Conservation (phyloP, 495 filamentous ascomycete genomes). For the Melanomma pulvis-pyrius region DNA sequence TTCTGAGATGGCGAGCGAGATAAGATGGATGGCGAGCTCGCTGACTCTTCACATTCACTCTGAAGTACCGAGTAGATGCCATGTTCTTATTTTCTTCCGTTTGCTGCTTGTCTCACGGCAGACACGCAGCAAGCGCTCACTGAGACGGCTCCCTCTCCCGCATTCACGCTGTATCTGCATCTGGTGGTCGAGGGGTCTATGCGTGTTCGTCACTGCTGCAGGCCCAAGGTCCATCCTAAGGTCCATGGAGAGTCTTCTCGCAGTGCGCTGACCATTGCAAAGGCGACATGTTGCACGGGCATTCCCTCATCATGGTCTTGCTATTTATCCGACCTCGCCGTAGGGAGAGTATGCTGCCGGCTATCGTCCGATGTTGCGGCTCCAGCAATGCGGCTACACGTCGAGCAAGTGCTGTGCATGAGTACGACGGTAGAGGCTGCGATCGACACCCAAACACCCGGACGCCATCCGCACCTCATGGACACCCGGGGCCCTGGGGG, state of each 20-base stretch:
- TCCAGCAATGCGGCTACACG: neutral
- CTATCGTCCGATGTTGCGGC: neutral
- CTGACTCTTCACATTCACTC: constrained; percentile 4
- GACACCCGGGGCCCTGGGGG: neutral
- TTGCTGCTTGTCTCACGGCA: neutral
- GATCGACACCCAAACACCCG: constrained; percentile 4
- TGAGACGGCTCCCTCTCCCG: neutral
- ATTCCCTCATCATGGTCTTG: neutral
- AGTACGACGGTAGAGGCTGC: constrained; percentile 1
- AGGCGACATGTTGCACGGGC: neutral
- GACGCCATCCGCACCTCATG: neutral
- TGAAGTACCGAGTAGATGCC: neutral
- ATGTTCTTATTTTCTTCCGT: neutral
- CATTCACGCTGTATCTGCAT: neutral
- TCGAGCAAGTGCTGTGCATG: constrained; percentile 5
- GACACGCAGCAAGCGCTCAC: neutral
- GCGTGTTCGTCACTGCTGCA: constrained; percentile 1
- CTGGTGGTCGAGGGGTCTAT: neutral
- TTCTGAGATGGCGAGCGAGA: constrained; percentile 25
- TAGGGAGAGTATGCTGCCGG: neutral
- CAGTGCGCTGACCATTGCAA: too few species aligned
- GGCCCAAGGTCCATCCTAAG: neutral
- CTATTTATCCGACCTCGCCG: neutral
- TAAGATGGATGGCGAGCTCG: constrained; percentile 22
- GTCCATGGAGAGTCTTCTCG: too few species aligned